phyloP scores from a whole-genome alignment of 257 asterid genomes.

The Cinchona pubescens region DNA sequence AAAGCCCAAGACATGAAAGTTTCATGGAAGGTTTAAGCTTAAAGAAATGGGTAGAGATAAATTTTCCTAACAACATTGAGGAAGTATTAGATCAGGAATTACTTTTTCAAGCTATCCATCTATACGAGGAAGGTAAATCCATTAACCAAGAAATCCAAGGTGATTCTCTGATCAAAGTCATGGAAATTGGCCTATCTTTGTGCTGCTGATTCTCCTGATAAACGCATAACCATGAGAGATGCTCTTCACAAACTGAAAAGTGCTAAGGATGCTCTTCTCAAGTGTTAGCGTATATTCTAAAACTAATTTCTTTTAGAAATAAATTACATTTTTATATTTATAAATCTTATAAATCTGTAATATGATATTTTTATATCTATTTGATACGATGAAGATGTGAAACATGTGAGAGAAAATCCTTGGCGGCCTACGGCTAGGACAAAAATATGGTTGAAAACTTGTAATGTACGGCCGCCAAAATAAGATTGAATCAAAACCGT shows the following conservation, averaged over 20 bases:
- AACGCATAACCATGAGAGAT: slow-evolving; percentile 33
- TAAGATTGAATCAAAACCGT: too few relatives aligned
- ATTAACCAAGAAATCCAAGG: slow-evolving; percentile 9
- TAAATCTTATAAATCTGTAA: too few relatives aligned
- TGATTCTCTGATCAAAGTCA: slow-evolving; percentile 29
- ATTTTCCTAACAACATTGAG: slow-evolving; percentile 32
- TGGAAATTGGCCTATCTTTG: slow-evolving; percentile 48
- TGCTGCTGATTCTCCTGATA: slow-evolving; percentile 36
- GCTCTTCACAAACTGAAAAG: slow-evolving; percentile 39
- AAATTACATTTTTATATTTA: too few relatives aligned
- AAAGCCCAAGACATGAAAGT: slow-evolving; percentile 41
- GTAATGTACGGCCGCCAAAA: too few relatives aligned
- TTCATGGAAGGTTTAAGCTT: slow-evolving; percentile 42
- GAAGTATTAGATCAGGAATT: slow-evolving; percentile 39
- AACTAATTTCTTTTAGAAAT: too few relatives aligned
- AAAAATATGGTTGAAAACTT: too few relatives aligned
- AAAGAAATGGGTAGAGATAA: slow-evolving; percentile 46
- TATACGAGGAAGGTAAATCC: slow-evolving; percentile 2
- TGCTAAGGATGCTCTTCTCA: slow-evolving; percentile 19
- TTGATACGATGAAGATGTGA: too few relatives aligned
- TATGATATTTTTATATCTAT: too few relatives aligned
- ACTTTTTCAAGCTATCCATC: slow-evolving; percentile 5
- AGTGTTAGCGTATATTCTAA: too few relatives aligned
- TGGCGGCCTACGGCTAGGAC: too few relatives aligned
- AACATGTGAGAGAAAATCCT: too few relatives aligned